Percentiles rank a stretch among this genome's conserved stretches.
phyloP scores from a whole-genome alignment of 768 basidiomycete genomes.

The Clitopilus passeckerianus region DNA sequence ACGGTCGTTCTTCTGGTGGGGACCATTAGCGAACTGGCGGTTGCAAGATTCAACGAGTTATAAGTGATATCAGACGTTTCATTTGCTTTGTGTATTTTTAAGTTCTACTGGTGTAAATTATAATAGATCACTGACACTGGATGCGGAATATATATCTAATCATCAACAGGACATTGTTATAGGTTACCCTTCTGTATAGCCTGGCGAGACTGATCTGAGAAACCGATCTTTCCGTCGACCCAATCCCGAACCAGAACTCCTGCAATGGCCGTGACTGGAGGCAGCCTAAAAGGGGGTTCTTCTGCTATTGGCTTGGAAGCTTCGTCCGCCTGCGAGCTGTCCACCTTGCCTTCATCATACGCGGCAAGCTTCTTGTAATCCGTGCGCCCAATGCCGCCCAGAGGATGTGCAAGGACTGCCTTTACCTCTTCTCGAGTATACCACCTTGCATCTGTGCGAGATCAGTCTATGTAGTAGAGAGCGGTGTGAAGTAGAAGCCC shows the following conservation, averaged over 20 bases:
- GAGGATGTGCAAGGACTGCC: constrained; percentile 50
- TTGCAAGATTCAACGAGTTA: constrained; percentile 76
- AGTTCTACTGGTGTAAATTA: constrained; percentile 3
- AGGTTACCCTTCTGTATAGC: neutral
- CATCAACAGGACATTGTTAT: neutral
- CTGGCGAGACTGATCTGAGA: constrained; percentile 2
- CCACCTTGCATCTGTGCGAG: constrained; percentile 75
- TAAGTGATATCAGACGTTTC: constrained; percentile 15
- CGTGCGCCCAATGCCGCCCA: constrained; percentile 38
- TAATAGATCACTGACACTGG: neutral
- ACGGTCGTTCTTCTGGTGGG: constrained; percentile 75
- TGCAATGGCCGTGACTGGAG: constrained; percentile 72
- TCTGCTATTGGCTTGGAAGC: constrained; percentile 19
- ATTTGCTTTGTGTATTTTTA: neutral
- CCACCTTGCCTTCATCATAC: constrained; percentile 28
- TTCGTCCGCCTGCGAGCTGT: constrained; percentile 13
- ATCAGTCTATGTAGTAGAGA: neutral
- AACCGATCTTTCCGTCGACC: constrained; percentile 30
- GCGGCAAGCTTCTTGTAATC: constrained; percentile 47
- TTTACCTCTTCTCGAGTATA: constrained; percentile 73
- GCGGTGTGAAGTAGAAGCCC: constrained; percentile 11
- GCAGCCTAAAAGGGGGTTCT: constrained; percentile 65
- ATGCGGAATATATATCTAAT: constrained; percentile 12
- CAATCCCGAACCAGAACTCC: constrained; percentile 84
- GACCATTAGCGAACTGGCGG: constrained; percentile 69